Evolutionary conservation across 169 alveolate species (phyloP), one percentile per base, ranked within the genome.

Genomic region (Cryptosporidium parvum): DNA sequence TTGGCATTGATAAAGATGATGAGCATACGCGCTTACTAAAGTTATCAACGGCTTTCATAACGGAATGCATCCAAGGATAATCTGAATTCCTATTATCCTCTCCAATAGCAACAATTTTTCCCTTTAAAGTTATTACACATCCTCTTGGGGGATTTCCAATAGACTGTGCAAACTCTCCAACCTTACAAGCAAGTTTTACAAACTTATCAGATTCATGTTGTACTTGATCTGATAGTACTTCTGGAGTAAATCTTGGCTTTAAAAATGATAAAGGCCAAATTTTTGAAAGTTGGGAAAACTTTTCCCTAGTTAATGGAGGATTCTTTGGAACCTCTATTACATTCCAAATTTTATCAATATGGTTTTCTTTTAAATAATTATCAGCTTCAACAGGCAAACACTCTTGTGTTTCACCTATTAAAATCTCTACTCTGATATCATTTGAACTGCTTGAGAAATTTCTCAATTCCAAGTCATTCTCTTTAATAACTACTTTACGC

Each of bases 201-300:
- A 31, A 31, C 21, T 33, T 39, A 33, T 70, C 65, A 61, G 93
- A 94, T 51, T 85, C 91, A 85, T 91, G 75, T 69, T 62, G 56
- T 26, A 18, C 12, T 9, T 61, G 70, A 18, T 26, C 53, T 9
- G 80, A 37, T 1, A 94, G 92, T 26, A 62, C 52, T 16, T 91
- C 68, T 48, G 94, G 94, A 44, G 85, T 93, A 69, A 91, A 86
- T 14, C 91, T 59, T 14, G 97, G 97, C 85, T 92, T 93, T 42
- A 93, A 80, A 72, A 75, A 94, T 80, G 92, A 86, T 67, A 94
- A 75, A 14, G 97, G 97, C 97, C 97, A 94, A 75, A 69, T 68
- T n/a, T 33, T 68, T 18, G 94, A 93, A 92, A 94, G 94, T 67
- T 94, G 86, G 4, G 56, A 39, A 84, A 75, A 94, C 67, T 93